Base-by-base conservation (phyloP, 176 grass and related monocot species). In the Paspalum notatum region DNA sequence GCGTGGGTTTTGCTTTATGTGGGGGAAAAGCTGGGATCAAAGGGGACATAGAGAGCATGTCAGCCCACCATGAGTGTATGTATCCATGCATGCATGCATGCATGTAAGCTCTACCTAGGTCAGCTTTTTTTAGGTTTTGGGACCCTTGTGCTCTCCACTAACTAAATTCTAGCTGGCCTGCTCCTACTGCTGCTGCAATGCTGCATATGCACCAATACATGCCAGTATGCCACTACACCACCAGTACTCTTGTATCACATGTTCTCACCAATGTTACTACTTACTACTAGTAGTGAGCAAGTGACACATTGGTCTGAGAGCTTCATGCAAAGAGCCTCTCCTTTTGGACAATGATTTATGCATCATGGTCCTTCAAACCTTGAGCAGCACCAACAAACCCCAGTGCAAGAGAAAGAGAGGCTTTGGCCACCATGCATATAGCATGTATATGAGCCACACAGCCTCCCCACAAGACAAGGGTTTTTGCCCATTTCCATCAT, bases 271-370 rank as follows among this genome's bases (percentile, higher is more conserved):
- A 17, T 43, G 21, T 79, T 38, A 66, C 77, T 41, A 11, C 32
- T 32, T 32, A 32, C 45, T 47, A 38, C 41, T 14, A 45, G 41
- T 68, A 44, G 66, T 47, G 42, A 69, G 16, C 8, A 48, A 22
- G 16, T 66, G 32, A 47, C 44, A 41, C 14, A 24, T n/a, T 37
- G 65, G 53, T 69, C 24, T 67, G 72, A 62, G 54, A 62, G 49
- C 8, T 71, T 20, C 72, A 25, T 17, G 13, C 62, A 84, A 79
- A 88, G 68, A 39, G 22, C 12, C 67, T 50, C 81, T 78, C 71
- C 81, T 89, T 90, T 90, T 80, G 81, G n/a, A 71, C 87, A 90
- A 90, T 87, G 89, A 97, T 91, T 85, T 66, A 71, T 90, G 84
- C 32, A 88, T 88, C 66, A 86, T 93, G 89, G 79, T 88, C 67